A percentile compares a stretch with the other conserved stretches of the same genome.
Evolutionary conservation across 1,284 basidiomycete species (phyloP).

Genomic region (Ganoderma lucidum): DNA sequence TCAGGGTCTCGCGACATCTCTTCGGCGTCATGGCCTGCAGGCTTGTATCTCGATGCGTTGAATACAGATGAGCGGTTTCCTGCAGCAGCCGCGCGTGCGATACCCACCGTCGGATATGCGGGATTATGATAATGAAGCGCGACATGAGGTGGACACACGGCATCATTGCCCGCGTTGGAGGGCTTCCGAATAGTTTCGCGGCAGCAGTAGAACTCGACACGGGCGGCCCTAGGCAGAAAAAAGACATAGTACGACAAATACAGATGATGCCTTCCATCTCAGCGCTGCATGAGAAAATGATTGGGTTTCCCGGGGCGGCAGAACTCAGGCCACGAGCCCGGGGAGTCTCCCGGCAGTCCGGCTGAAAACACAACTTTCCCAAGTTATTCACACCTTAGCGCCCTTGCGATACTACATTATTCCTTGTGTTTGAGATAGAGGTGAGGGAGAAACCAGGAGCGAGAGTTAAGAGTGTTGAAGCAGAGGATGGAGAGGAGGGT

Average conservation of each 20-base stretch:
- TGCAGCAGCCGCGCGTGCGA: background rate
- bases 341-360: background rate
- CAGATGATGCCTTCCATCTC: background rate
- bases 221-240: background rate
- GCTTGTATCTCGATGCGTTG: background rate
- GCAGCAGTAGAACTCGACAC: background rate
- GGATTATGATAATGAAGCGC: background rate
- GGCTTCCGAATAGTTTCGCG: slow-evolving; percentile 1
- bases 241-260: background rate
- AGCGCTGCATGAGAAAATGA: background rate
- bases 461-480: background rate
- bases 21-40: background rate
- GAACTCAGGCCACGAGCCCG: background rate
- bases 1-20: background rate
- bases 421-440: background rate
- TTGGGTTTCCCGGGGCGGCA: background rate
- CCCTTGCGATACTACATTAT: background rate
- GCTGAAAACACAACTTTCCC: slow-evolving; percentile 2
- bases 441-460: background rate
- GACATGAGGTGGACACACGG: background rate
- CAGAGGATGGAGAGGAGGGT: background rate
- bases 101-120: background rate
- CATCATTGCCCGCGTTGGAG: background rate
- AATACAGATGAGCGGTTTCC: background rate
- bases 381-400: background rate